Conservation (phyloP, 306 rosid genomes). For the Malus orientalis region DNA sequence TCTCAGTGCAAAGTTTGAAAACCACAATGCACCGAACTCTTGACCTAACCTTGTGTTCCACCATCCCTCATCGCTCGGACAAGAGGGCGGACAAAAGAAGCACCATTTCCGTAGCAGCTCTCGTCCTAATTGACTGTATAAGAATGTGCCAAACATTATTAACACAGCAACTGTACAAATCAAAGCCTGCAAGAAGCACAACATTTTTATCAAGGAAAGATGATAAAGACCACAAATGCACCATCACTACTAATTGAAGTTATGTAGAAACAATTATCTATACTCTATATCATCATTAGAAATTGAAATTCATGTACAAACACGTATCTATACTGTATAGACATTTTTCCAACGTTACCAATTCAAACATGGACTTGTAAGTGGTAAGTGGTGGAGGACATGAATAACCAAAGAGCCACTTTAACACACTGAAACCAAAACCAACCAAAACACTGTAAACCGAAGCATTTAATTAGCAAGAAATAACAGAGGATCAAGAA, state of each 20-base stretch:
- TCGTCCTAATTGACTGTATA: background rate
- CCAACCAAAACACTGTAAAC: background rate
- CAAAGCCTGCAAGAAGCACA: slow-evolving; percentile 49
- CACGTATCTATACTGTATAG: background rate
- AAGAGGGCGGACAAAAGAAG: background rate
- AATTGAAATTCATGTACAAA: background rate
- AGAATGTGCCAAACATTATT: slow-evolving; percentile 11
- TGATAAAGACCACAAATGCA: background rate
- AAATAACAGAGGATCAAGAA: background rate
- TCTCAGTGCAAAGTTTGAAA: background rate
- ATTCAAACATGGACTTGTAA: background rate
- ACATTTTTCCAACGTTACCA: background rate
- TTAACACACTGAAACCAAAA: background rate
- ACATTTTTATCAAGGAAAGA: slow-evolving; percentile 1
- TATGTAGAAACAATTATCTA: background rate
- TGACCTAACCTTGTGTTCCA: background rate
- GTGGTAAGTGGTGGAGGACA: no score
- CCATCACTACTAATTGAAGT: background rate
- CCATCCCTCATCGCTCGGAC: background rate
- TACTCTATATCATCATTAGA: background rate
- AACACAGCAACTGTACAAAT: slow-evolving; percentile 42
- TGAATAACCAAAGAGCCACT: background rate
- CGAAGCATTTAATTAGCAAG: background rate
- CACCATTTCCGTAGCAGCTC: background rate
- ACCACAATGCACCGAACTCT: background rate